Conservation (phyloP, 768 basidiomycete species). For the Russula abietina region DNA sequence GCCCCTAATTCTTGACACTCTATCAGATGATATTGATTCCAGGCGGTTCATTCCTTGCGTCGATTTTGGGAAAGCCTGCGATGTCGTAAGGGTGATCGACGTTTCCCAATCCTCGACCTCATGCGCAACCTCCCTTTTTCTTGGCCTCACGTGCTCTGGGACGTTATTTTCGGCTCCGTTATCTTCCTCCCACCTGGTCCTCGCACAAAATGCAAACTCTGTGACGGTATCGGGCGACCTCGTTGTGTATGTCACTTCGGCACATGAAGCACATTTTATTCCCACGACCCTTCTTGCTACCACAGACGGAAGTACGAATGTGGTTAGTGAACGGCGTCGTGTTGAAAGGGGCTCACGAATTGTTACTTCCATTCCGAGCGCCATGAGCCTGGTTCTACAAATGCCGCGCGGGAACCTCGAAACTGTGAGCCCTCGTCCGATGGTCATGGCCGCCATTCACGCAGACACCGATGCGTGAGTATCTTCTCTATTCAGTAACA, state of each 20-base stretch:
- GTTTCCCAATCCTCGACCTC: background rate
- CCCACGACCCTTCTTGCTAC: conserved; percentile 40
- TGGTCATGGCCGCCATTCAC: conserved; percentile 82
- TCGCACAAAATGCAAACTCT: conserved; percentile 60
- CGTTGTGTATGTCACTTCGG: conserved; percentile 76
- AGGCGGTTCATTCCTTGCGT: background rate
- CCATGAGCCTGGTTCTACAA: conserved; percentile 88
- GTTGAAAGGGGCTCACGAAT: conserved; percentile 89
- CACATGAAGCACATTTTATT: conserved; percentile 75
- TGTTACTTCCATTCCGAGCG: conserved; percentile 78
- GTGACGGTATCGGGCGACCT: conserved; percentile 69
- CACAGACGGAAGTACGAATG: background rate
- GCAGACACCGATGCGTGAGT: conserved; percentile 69
- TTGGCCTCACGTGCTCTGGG: conserved; percentile 19
- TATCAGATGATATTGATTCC: conserved; percentile 7
- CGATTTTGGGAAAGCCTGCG: conserved; percentile 18
- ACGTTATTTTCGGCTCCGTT: conserved; percentile 3
- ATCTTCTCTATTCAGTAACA: background rate
- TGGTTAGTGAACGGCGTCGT: conserved; percentile 61
- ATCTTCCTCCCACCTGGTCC: conserved; percentile 22
- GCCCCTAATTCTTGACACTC: background rate
- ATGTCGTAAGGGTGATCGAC: conserved; percentile 9
- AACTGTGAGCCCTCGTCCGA: conserved; percentile 86
- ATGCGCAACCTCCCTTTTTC: conserved; percentile 1
- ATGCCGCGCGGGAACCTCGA: conserved; percentile 98